Evolutionary conservation across 805 yeast genomes (phyloP).

Genomic region (Blastobotrys peoriensis): DNA sequence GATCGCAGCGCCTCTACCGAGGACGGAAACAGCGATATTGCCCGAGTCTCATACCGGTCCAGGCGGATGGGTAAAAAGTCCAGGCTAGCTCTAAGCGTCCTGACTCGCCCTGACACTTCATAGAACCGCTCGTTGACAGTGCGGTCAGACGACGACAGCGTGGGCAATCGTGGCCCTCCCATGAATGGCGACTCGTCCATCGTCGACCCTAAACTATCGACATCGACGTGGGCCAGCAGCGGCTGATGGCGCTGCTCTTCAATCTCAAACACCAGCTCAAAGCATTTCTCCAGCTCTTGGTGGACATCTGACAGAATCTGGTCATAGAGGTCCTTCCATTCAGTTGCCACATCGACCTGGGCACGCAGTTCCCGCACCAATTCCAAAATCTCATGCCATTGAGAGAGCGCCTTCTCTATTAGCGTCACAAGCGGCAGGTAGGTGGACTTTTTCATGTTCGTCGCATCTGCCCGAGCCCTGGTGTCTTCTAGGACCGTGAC

Average conservation of each 20-base stretch:
- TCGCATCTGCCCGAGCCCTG: slow-evolving; percentile 1
- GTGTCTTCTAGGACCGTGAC: slow-evolving; percentile 19
- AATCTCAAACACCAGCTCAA: slow-evolving; percentile 18
- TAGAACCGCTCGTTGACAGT: slow-evolving; percentile 14
- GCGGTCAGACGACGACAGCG: slow-evolving; percentile 15
- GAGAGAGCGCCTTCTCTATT: slow-evolving; percentile 16
- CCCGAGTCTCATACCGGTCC: slow-evolving; percentile 16
- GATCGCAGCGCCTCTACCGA: slow-evolving; percentile 14
- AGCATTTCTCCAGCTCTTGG: slow-evolving; percentile 19
- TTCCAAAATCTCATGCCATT: slow-evolving; percentile 19
- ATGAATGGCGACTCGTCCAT: slow-evolving; percentile 16
- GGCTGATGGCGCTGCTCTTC: slow-evolving; percentile 15
- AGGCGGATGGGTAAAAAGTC: slow-evolving; percentile 21
- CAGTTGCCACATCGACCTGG: slow-evolving; percentile 23
- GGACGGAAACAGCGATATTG: slow-evolving; percentile 16
- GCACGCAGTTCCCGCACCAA: slow-evolving; percentile 12
- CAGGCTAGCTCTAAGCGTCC: slow-evolving; percentile 21
- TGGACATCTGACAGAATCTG: slow-evolving; percentile 22
- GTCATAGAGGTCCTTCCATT: slow-evolving; percentile 25
- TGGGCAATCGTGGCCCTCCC: slow-evolving; percentile 16
- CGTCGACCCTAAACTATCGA: slow-evolving; percentile 9
- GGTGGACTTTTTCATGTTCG: not conserved
- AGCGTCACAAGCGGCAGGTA: slow-evolving; percentile 16
- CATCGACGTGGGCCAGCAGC: slow-evolving; percentile 6
- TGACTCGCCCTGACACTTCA: slow-evolving; percentile 15